Conservation (phyloP, 192 early-diverging fungal genomes). For the Coemansia sp. region DNA sequence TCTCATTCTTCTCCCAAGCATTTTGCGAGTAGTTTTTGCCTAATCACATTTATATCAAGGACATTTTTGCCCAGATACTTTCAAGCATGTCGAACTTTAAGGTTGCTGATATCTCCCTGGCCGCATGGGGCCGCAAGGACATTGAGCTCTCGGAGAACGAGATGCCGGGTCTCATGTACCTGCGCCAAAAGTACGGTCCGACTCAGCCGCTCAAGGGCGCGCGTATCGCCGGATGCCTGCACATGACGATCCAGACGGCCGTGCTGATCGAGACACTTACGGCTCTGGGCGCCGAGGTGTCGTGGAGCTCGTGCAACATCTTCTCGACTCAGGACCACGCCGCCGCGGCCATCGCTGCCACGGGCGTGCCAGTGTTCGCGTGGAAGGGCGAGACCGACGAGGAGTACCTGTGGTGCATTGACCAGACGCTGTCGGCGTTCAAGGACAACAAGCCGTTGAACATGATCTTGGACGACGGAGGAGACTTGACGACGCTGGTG, state of each 20-base stretch:
- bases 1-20: not conserved
- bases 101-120: constrained; percentile 88
- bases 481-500: constrained; percentile 94
- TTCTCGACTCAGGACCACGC: constrained; percentile 99
- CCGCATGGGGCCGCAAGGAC: constrained; percentile 97
- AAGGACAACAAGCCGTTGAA: constrained; percentile 91
- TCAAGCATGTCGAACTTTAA: constrained; percentile 50
- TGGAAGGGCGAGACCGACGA: constrained; percentile 99
- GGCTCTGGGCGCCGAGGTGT: constrained; percentile 92
- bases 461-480: constrained; percentile 99
- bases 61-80: constrained; percentile 1
- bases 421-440: constrained; percentile 91
- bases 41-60: not conserved
- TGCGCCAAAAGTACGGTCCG: constrained; percentile 90
- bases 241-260: constrained; percentile 99
- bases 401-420: constrained; percentile 99
- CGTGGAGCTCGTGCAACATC: constrained; percentile 87
- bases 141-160: constrained; percentile 94
- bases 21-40: not conserved
- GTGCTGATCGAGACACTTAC: constrained; percentile 97
- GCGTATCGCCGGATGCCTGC: constrained; percentile 95
- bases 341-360: constrained; percentile 94
- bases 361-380: constrained; percentile 95
- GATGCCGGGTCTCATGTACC: constrained; percentile 97
- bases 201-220: constrained; percentile 89